phyloP scores from a whole-genome alignment of 2,329 filamentous ascomycete species.

The Aspergillus sp. region DNA sequence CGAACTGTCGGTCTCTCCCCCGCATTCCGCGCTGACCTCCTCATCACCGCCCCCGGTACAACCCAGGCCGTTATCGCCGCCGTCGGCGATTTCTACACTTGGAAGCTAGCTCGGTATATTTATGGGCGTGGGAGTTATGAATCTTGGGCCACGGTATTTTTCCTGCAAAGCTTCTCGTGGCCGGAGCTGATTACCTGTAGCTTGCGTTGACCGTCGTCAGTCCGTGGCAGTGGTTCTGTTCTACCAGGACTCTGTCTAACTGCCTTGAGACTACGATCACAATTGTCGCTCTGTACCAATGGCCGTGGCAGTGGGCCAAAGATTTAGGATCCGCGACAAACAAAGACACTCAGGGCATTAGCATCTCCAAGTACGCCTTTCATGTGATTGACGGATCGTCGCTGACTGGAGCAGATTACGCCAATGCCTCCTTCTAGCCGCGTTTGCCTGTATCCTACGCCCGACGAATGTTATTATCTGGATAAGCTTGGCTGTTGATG shows the following conservation, averaged over 20 bases:
- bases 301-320: constrained; percentile 76
- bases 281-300: constrained; percentile 72
- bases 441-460: constrained; percentile 77
- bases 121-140: constrained; percentile 65
- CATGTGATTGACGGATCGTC: background rate
- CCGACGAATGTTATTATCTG: constrained; percentile 90
- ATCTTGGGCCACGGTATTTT: constrained; percentile 67
- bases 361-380: constrained; percentile 27
- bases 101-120: constrained; percentile 72
- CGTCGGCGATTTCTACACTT: constrained; percentile 80
- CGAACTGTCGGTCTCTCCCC: constrained; percentile 54
- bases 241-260: constrained; percentile 90
- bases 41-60: constrained; percentile 71
- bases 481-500: constrained; percentile 63
- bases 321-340: constrained; percentile 25
- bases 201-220: constrained; percentile 70
- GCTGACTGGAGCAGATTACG: constrained; percentile 50
- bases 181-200: constrained; percentile 44
- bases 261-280: constrained; percentile 89
- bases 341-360: constrained; percentile 6
- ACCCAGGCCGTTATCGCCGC: constrained; percentile 78
- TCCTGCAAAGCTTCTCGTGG: background rate
- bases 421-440: constrained; percentile 71
- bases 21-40: constrained; percentile 60
- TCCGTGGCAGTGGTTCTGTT: constrained; percentile 97